Evolutionary conservation across 208 protist genomes (phyloP), one percentile per base, ranked within the genome.

Genomic region (Lotmaria passim): DNA sequence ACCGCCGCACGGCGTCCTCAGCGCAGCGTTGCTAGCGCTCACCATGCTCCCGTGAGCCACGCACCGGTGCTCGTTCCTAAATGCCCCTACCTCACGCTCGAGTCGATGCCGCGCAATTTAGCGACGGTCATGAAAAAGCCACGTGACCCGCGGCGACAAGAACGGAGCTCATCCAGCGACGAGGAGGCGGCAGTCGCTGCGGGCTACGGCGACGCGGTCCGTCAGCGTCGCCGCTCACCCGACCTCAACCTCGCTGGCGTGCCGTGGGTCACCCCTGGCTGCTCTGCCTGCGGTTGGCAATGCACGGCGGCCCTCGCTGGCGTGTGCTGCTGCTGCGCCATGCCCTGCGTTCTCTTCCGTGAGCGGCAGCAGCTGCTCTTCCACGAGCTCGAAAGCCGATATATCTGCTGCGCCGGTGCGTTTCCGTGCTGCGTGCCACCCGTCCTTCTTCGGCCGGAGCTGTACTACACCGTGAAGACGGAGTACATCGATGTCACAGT

Each of bases 391-490:
- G 39, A 46, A 28, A 78, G 74, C 26, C 73, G 74, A 48, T 83
- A 87, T 33, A 65, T 83, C 44, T 87, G 82, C 64, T 87, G 82
- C 53, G 73, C 65, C 5, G 69, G 69, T 7, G 67, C 75, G 51
- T 68, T 87, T 17, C 68, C 78, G 19, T 87, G 78, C 60, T 87
- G 82, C 51, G 65, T 80, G 26, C 78, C 82, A 26, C 71, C 73
- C 19, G 52, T 53, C 26, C 33, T 66, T 24, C 62, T 81, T 55
- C 77, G 77, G 26, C 82, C 82, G 15, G 82, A 87, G 78, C 58
- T 87, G 50, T 87, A 87, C 74, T 67, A 75, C 44, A 83, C 78
- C 10, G 52, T 72, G 24, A 47, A 38, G 15, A 59, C 72, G 26
- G 56, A 30, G 24, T 44, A 51, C 33, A 24, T 30, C 11, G 43